Conservation (phyloP, 1,284 basidiomycete genomes). For the Ganoderma leucocontextum region DNA sequence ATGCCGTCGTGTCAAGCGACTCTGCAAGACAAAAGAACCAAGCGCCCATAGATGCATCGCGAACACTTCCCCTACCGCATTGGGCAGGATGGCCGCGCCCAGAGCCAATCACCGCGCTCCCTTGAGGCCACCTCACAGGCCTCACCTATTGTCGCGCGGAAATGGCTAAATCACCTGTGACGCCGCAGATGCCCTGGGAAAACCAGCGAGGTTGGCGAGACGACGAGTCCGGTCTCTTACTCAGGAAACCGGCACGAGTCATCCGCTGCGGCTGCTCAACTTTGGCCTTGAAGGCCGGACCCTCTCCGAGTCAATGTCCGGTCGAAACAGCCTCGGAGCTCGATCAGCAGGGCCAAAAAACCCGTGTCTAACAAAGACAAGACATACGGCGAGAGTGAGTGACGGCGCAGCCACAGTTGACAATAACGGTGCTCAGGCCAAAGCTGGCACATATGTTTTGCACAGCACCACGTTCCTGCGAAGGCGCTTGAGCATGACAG, state of each 20-base stretch:
- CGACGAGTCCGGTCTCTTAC: neutral
- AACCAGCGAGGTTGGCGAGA: neutral
- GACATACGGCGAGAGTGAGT: neutral
- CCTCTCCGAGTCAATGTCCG: neutral
- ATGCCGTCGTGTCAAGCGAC: constrained; percentile 23
- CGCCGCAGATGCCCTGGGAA: neutral
- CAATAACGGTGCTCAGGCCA: neutral
- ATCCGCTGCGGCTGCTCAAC: neutral
- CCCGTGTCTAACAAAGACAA: neutral
- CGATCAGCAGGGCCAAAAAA: constrained; percentile 1
- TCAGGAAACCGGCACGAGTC: constrained; percentile 5
- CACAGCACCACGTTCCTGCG: neutral
- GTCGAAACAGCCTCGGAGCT: neutral
- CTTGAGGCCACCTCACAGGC: neutral
- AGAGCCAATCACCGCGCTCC: constrained; percentile 15
- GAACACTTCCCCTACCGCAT: constrained; percentile 30
- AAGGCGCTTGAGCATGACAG: neutral
- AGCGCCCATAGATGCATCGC: constrained; percentile 19
- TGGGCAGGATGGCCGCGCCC: constrained; percentile 12
- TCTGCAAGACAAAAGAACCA: constrained; percentile 31
- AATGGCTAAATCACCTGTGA: constrained; percentile 18
- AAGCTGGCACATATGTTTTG: neutral
- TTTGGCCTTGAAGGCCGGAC: neutral
- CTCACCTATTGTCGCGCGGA: constrained; percentile 26
- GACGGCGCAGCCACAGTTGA: neutral